A percentile compares a stretch with the other conserved stretches of the same genome.
These are phyloP conservation scores for Saussurea involucrata DNA, from an alignment of 129 eudicot genomes.

Conservation along the genomic window DNA sequence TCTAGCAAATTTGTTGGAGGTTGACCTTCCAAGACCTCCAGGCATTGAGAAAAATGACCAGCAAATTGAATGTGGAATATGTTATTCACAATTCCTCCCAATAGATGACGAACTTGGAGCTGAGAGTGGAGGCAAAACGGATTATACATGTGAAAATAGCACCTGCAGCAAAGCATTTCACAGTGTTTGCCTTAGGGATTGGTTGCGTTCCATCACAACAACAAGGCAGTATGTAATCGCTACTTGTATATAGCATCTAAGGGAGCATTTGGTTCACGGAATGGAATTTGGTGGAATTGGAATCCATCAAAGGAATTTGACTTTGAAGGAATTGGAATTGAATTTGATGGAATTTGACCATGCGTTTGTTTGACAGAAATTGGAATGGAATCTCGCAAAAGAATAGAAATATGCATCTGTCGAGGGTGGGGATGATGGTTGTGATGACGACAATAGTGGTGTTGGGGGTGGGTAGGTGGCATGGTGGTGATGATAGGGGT, in stretches of 20 bases:
- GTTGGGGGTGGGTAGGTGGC: no score
- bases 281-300: no score
- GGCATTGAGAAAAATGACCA: constrained; percentile 40
- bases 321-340: no score
- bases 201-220: constrained; percentile 75
- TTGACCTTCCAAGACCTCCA: constrained; percentile 53
- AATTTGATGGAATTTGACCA: no score
- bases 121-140: constrained; percentile 67
- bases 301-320: no score
- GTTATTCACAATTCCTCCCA: constrained; percentile 76
- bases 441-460: no score
- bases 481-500: no score
- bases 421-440: no score
- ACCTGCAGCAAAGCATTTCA: constrained; percentile 72
- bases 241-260: constrained; percentile 1
- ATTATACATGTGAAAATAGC: constrained; percentile 67
- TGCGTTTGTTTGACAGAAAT: no score
- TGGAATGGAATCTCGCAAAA: no score
- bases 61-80: constrained; percentile 77
- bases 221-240: constrained; percentile 60
- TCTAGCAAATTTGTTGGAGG: constrained; percentile 50
- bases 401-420: no score
- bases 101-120: constrained; percentile 79
- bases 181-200: constrained; percentile 71
- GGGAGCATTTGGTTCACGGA: no score